phyloP scores from a whole-genome alignment of 257 asterid species.

The Solanum bulbocastanum region DNA sequence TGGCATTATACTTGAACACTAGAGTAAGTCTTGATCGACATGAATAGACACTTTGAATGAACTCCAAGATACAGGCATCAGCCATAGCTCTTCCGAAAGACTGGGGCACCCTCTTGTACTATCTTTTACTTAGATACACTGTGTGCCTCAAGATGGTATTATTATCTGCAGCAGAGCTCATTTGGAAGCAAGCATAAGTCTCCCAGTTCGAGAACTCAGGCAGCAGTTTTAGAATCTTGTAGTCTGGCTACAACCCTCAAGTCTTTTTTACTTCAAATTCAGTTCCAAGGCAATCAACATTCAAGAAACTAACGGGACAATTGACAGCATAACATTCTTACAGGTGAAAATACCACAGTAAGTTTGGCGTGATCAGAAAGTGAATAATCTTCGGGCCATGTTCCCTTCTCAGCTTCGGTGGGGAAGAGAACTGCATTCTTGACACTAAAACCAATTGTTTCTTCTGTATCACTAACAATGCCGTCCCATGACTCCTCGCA shows the following conservation, averaged over 20 bases:
- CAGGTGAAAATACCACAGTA: conserved; percentile 86
- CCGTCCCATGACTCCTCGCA: conserved; percentile 29
- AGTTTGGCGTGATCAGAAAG: conserved; percentile 97
- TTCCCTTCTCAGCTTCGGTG: conserved; percentile 84
- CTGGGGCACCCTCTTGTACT: neutral
- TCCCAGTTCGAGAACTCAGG: neutral
- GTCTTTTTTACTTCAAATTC: neutral
- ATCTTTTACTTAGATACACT: neutral
- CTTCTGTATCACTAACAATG: conserved; percentile 36
- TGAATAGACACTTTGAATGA: neutral
- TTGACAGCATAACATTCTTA: conserved; percentile 77
- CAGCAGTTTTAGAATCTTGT: neutral
- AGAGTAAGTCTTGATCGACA: neutral
- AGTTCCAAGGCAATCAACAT: neutral
- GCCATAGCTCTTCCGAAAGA: neutral
- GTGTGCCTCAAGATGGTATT: neutral
- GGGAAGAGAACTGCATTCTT: conserved; percentile 95
- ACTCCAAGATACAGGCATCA: neutral
- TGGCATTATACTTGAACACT: neutral
- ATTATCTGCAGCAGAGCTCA: neutral
- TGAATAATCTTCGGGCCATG: conserved; percentile 90
- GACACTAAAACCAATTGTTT: conserved; percentile 79
- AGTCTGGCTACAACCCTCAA: neutral
- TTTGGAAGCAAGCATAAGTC: neutral
- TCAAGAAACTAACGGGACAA: conserved; percentile 19